Percentiles rank a stretch among this genome's conserved stretches.
Conservation (phyloP, 179 eudicot species). For the Pouteria campechiana region DNA sequence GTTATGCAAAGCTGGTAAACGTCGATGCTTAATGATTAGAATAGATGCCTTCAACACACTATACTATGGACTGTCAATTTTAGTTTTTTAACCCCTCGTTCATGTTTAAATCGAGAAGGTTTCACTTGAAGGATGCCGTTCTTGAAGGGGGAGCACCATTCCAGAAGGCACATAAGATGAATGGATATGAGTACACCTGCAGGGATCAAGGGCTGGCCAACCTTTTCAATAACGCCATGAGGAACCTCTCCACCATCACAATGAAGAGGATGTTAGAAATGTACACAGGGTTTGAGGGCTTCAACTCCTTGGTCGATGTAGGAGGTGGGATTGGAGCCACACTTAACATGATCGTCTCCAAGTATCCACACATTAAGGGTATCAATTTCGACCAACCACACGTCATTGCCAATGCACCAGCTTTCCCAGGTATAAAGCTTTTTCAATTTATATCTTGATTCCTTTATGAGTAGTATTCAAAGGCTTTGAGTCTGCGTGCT, state of each 20-base stretch:
- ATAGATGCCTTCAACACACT: no score
- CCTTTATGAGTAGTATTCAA: no score
- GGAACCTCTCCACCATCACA: conserved; percentile 37
- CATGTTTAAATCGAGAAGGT: no score
- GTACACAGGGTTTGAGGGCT: conserved; percentile 36
- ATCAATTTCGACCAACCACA: conserved; percentile 49
- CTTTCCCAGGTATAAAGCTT: conserved; percentile 26
- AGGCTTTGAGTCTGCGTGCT: no score
- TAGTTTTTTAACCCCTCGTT: no score
- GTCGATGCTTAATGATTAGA: no score
- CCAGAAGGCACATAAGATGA: conserved; percentile 52
- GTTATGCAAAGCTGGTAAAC: conserved; percentile 3
- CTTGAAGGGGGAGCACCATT: conserved; percentile 53
- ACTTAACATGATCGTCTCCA: conserved; percentile 35
- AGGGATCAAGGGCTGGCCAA: conserved; percentile 45
- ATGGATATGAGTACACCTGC: conserved; percentile 49
- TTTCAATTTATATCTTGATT: background rate
- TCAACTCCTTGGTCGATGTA: conserved; percentile 30
- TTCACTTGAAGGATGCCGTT: conserved; percentile 44
- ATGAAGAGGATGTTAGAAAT: conserved; percentile 44
- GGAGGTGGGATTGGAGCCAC: conserved; percentile 52
- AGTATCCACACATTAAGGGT: conserved; percentile 41
- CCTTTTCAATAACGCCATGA: conserved; percentile 41
- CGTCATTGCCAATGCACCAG: conserved; percentile 38
- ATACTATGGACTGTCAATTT: no score